Conservation (phyloP, 371 early-diverging fungal genomes). For the Massospora cicadina region DNA sequence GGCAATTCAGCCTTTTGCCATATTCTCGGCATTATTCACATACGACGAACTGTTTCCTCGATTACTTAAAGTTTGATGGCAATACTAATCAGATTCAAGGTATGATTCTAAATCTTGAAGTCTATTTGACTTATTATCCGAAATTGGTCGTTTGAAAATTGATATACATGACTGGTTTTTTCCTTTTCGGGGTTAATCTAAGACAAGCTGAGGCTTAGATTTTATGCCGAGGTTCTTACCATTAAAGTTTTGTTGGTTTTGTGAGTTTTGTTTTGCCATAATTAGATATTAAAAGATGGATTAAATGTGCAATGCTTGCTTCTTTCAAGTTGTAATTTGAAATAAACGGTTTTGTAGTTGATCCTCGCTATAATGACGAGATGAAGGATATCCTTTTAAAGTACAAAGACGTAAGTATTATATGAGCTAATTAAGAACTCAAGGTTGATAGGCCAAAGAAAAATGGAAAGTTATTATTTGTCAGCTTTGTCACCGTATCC, state of each 20-base stretch:
- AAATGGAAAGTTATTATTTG: constrained; percentile 43
- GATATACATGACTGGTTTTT: too few species aligned
- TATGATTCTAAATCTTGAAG: not conserved
- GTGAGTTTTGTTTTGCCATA: too few species aligned
- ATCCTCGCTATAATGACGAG: constrained; percentile 30
- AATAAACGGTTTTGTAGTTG: constrained; percentile 28
- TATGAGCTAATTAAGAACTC: not conserved
- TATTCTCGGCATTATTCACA: constrained; percentile 82
- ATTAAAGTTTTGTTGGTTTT: too few species aligned
- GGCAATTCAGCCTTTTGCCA: constrained; percentile 85
- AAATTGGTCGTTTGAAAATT: too few species aligned
- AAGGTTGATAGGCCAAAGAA: constrained; percentile 25
- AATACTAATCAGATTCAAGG: constrained; percentile 30
- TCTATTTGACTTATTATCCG: too few species aligned
- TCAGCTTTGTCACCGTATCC: constrained; percentile 74
- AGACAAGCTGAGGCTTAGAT: too few species aligned
- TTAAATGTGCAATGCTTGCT: too few species aligned
- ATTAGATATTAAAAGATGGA: too few species aligned
- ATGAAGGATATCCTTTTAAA: constrained; percentile 41
- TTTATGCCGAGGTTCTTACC: too few species aligned
- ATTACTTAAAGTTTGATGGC: constrained; percentile 48
- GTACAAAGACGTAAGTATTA: constrained; percentile 30
- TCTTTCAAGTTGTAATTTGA: too few species aligned
- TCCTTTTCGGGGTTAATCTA: too few species aligned
- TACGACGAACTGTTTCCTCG: constrained; percentile 54